Evolutionary conservation across 2,329 filamentous ascomycete species (phyloP), one percentile per base, ranked within the genome.

Genomic region (Cladophialophora carrionii): DNA sequence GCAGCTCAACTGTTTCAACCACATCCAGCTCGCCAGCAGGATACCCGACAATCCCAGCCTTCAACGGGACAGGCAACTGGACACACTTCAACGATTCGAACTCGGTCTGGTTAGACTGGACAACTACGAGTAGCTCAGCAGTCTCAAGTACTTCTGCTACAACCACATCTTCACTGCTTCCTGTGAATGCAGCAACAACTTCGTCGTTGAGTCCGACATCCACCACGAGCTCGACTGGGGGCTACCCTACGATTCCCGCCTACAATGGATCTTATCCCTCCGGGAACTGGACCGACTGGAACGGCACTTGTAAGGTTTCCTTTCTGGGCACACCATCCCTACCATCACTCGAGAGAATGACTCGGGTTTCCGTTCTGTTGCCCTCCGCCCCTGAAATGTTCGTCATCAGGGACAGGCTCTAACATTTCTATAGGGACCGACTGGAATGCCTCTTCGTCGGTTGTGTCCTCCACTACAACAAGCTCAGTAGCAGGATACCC

Each of bases 251-350:
- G 22, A 41, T 34, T 24, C 20, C 54, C 10, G 20, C 54, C 6
- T 57, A 57, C 10, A 57, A 29, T 22, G 54, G 54, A 29, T 57
- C 54, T 9, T 57, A 57, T 57, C 34, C 54, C 24, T 43, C 54
- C 10, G 37, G 9, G 20, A 57, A 57, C 34, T 56, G 53, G 53
- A 56, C 29, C 29, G 53, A 56, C n/a, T 56, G 53, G 53, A 56
- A 56, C 32, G 53, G 53, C 14, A 56, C 53, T 24, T 57, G 54
- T 37, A 37, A 37, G 34, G 12, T 14, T 37, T 14, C 34, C 5
- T 37, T 37, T 14, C 34, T 14, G 12, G 34, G 34, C 34, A 4
- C 34, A 14, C 34, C 34, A 37, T 14, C 14, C 12, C 10, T 6
- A 10, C 34, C 2, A 4, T 37, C 34, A 14, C 14, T 14, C 3